Percentiles rank a stretch among this genome's conserved stretches.
These are phyloP conservation scores for Solanum arcanum DNA, from an alignment of 257 asterid species.

Conservation along the genomic window DNA sequence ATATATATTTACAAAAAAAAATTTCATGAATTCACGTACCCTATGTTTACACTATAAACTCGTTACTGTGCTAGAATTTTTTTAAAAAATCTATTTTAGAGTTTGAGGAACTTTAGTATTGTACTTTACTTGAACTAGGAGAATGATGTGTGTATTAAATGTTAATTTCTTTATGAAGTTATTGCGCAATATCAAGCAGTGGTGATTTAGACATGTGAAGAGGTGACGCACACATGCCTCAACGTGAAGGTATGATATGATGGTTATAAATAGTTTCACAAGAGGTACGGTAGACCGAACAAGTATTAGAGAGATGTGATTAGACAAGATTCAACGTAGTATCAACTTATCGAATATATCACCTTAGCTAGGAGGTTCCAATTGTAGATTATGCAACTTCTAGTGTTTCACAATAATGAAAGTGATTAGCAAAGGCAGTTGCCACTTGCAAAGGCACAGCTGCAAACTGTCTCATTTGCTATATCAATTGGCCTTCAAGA, in stretches of 20 bases:
- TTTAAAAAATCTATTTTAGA: no score
- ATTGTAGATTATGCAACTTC: not conserved
- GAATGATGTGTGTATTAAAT: not conserved
- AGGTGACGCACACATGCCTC: not conserved
- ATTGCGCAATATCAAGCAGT: not conserved
- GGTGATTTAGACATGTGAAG: not conserved
- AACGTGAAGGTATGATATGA: not conserved
- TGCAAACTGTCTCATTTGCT: not conserved
- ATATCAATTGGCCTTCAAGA: not conserved
- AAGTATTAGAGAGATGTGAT: not conserved
- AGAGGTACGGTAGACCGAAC: no score
- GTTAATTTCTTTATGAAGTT: not conserved
- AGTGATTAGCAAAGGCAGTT: not conserved
- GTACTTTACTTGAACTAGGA: not conserved
- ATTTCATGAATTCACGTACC: no score
- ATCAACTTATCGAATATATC: not conserved
- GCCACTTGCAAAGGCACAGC: not conserved
- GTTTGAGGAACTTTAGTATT: no score
- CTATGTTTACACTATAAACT: no score
- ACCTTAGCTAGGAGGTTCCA: not conserved
- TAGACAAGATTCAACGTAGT: not conserved
- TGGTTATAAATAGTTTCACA: no score
- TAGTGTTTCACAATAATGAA: not conserved
- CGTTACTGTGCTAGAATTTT: no score
- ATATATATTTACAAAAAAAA: no score